phyloP scores from a whole-genome alignment of 352 stramenopile genomes.

The Phytophthora meadii region DNA sequence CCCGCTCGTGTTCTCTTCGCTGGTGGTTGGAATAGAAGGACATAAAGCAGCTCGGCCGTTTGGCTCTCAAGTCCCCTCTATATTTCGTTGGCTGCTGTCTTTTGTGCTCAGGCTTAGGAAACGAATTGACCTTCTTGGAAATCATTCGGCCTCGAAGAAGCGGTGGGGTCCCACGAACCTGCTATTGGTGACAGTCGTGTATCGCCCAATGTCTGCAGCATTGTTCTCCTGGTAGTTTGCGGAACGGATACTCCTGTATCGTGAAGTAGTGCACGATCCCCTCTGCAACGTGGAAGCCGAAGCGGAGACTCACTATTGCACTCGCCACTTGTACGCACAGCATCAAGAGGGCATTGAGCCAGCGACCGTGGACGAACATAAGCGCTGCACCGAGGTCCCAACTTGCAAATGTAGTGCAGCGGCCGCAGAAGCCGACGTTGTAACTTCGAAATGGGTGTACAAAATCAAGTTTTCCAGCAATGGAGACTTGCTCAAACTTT shows the following conservation, averaged over 20 bases:
- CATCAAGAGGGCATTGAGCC: constrained; percentile 58
- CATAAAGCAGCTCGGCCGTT: no score
- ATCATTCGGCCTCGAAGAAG: no score
- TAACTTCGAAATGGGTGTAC: no score
- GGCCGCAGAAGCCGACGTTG: constrained; percentile 80
- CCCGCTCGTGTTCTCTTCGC: no score
- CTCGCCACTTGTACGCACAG: constrained; percentile 55
- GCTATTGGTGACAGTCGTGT: constrained; percentile 5
- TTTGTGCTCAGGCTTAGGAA: no score
- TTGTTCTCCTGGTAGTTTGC: constrained; percentile 47
- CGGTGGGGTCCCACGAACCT: no score
- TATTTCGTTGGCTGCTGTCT: no score
- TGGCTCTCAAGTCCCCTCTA: no score
- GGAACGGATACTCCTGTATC: constrained; percentile 51
- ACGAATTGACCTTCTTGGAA: no score
- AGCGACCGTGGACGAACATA: constrained; percentile 58
- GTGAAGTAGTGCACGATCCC: constrained; percentile 51
- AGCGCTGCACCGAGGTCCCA: constrained; percentile 59
- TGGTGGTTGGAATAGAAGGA: no score
- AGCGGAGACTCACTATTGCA: constrained; percentile 50
- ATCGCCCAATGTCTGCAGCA: constrained; percentile 14
- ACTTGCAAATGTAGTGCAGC: constrained; percentile 70
- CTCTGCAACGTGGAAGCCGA: constrained; percentile 53
- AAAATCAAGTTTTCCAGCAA: no score
- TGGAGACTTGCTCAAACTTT: no score